These are phyloP conservation scores for Phytophthora constricta DNA, from an alignment of 352 stramenopile genomes.

Conservation along the genomic window DNA sequence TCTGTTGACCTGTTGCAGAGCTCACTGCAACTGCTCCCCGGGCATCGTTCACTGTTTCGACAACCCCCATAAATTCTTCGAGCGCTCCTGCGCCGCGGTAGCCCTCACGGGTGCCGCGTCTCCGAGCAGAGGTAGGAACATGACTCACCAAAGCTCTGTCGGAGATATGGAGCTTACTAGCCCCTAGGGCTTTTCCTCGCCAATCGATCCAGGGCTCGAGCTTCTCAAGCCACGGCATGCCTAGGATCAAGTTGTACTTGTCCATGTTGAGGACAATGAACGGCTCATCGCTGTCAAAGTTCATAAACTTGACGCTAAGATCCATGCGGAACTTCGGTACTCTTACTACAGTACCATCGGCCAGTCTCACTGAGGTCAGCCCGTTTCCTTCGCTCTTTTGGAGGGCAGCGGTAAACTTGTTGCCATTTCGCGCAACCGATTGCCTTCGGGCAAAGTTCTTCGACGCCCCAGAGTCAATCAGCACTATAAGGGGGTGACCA, in stretches of 20 bases:
- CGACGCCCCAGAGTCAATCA: constrained; percentile 21
- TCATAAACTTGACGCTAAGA: constrained; percentile 6
- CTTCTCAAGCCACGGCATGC: constrained; percentile 10
- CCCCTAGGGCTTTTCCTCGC: background rate
- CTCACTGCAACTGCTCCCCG: background rate
- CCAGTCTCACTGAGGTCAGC: constrained; percentile 4
- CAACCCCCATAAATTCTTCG: background rate
- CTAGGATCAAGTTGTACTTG: constrained; percentile 28
- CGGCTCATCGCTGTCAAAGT: constrained; percentile 16
- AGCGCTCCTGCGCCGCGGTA: background rate
- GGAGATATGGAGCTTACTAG: background rate
- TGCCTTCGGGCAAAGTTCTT: constrained; percentile 13
- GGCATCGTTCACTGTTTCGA: too few species aligned
- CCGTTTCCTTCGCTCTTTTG: background rate
- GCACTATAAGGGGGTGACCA: constrained; percentile 3
- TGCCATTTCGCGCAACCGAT: constrained; percentile 2
- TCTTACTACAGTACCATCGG: background rate
- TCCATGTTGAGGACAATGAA: constrained; percentile 16
- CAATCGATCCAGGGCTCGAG: constrained; percentile 27
- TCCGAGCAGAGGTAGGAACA: constrained; percentile 8
- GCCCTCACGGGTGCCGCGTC: background rate
- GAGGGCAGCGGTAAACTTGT: constrained; percentile 10
- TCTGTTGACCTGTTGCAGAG: background rate
- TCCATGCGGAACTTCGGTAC: constrained; percentile 14
- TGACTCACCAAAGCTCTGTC: constrained; percentile 11